Evolutionary conservation across 2,329 filamentous ascomycete genomes (phyloP).

Genomic region (Polychaeton citri): DNA sequence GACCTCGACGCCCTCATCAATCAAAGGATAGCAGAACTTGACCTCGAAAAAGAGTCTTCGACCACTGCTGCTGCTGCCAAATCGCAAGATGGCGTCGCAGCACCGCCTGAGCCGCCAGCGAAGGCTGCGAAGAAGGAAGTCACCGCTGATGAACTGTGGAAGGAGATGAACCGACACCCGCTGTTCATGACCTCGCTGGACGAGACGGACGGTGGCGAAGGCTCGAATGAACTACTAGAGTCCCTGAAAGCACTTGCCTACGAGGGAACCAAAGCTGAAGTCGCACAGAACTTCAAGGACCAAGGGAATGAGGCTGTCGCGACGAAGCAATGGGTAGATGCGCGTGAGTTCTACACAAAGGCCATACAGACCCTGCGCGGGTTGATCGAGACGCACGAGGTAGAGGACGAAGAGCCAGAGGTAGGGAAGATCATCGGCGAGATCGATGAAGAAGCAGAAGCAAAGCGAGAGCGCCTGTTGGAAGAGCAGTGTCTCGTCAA

Average conservation of each 20-base stretch:
- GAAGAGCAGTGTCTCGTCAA: constrained; percentile 62
- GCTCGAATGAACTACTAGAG: constrained; percentile 59
- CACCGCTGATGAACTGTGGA: constrained; percentile 46
- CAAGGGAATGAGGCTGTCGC: constrained; percentile 83
- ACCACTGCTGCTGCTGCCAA: not conserved
- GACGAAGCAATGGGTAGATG: constrained; percentile 61
- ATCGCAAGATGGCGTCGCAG: not conserved
- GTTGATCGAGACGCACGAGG: constrained; percentile 1
- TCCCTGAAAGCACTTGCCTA: constrained; percentile 84
- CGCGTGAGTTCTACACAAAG: constrained; percentile 83
- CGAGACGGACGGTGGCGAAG: constrained; percentile 44
- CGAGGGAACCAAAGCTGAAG: constrained; percentile 77
- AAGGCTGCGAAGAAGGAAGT: constrained; percentile 45
- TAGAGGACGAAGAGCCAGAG: constrained; percentile 30
- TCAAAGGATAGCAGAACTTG: not conserved
- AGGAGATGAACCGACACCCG: constrained; percentile 57
- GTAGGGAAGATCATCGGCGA: constrained; percentile 31
- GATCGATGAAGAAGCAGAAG: constrained; percentile 42
- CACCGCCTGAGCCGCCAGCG: constrained; percentile 41
- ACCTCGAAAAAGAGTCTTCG: too few relatives aligned
- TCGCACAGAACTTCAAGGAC: constrained; percentile 73
- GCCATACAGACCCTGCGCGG: constrained; percentile 57
- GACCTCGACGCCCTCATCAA: not conserved
- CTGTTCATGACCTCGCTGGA: constrained; percentile 93
- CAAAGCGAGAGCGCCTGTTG: constrained; percentile 13